phyloP scores from a whole-genome alignment of 441 rosid species.

The Theobroma grandiflorum region DNA sequence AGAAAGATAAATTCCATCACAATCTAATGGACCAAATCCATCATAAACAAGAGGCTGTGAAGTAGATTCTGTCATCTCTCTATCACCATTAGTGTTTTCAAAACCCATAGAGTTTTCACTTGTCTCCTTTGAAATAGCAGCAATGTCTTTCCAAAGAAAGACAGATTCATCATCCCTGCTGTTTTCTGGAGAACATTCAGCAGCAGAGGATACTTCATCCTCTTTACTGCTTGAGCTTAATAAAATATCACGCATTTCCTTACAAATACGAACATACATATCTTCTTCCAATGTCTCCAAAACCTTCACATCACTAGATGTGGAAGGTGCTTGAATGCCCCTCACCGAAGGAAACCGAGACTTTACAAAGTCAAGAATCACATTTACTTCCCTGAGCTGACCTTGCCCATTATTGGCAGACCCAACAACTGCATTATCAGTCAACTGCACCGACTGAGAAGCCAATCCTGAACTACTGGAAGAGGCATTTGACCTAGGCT shows the following conservation, averaged over 20 bases:
- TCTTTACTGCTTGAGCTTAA: slow-evolving; percentile 36
- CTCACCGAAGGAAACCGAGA: slow-evolving; percentile 60
- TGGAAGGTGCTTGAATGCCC: slow-evolving; percentile 48
- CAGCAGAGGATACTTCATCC: slow-evolving; percentile 39
- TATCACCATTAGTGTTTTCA: slow-evolving; percentile 44
- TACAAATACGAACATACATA: slow-evolving; percentile 54
- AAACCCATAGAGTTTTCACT: slow-evolving; percentile 52
- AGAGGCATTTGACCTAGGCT: slow-evolving; percentile 37
- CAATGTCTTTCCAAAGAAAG: slow-evolving; percentile 58
- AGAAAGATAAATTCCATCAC: slow-evolving; percentile 91
- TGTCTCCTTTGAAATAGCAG: slow-evolving; percentile 54
- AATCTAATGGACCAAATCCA: slow-evolving; percentile 80
- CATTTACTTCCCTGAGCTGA: slow-evolving; percentile 52
- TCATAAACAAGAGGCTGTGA: slow-evolving; percentile 50
- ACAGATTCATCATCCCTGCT: slow-evolving; percentile 51
- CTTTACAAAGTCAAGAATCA: slow-evolving; percentile 63
- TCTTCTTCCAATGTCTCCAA: slow-evolving; percentile 73
- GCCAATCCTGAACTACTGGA: slow-evolving; percentile 45
- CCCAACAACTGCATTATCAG: slow-evolving; percentile 62
- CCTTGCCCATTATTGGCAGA: slow-evolving; percentile 51
- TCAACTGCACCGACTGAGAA: slow-evolving; percentile 50
- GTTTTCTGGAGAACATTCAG: slow-evolving; percentile 44
- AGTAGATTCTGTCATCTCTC: slow-evolving; percentile 40
- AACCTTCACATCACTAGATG: slow-evolving; percentile 54
- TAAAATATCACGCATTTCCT: slow-evolving; percentile 43